phyloP scores from a whole-genome alignment of 345 rosid species.

The Populus simonii region DNA sequence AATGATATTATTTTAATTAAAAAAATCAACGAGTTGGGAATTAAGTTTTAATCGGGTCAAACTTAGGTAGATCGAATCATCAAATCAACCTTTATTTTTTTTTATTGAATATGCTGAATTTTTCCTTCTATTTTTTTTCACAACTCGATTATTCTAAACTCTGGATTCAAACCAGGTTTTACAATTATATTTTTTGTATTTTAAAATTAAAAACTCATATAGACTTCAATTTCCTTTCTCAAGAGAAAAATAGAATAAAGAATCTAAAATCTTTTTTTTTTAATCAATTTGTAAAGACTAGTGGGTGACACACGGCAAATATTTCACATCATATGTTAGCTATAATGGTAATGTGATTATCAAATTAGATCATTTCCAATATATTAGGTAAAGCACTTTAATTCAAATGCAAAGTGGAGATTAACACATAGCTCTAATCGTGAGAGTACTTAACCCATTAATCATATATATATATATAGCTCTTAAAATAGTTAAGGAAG shows the following conservation, averaged over 20 bases:
- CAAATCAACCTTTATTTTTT: no score
- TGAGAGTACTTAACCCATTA: background rate
- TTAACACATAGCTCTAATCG: background rate
- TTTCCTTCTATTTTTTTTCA: rapidly evolving
- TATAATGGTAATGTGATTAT: background rate
- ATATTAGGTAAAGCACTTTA: background rate
- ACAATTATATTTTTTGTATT: no score
- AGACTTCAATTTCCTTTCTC: no score
- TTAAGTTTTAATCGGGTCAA: no score
- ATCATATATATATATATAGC: background rate
- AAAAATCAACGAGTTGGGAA: rapidly evolving
- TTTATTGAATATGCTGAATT: no score
- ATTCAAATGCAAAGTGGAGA: background rate
- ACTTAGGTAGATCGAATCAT: rapidly evolving
- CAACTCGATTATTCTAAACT: rapidly evolving
- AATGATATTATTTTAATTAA: no score
- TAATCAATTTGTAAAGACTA: background rate
- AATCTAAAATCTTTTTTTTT: rapidly evolving
- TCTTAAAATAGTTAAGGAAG: background rate
- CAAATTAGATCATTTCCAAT: background rate
- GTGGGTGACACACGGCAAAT: constrained; percentile 2
- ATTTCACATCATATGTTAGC: background rate
- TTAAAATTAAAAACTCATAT: no score
- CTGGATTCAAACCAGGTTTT: rapidly evolving
- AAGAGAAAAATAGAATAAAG: no score